Conservation (phyloP, 257 asterid species). For the Gardenia jasminoides region DNA sequence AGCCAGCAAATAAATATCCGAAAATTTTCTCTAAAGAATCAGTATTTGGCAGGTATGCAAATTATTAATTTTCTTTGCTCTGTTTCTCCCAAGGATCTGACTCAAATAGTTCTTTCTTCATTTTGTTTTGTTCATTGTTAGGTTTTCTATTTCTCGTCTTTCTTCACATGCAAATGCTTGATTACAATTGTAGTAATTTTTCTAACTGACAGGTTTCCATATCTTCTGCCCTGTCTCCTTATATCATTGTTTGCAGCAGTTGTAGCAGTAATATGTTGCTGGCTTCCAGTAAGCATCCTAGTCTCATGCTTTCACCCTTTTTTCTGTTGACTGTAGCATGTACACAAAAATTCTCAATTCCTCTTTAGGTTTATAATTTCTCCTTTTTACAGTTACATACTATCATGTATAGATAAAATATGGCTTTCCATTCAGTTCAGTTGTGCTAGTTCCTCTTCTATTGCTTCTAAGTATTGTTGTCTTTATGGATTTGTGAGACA, state of each 20-base stretch:
- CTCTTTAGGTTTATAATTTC: too few species aligned
- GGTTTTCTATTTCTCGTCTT: neutral
- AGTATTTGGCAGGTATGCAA: constrained; percentile 54
- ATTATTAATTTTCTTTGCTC: neutral
- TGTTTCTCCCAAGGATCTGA: constrained; percentile 1
- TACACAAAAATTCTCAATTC: too few species aligned
- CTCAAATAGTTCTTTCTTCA: neutral
- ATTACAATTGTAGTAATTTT: neutral
- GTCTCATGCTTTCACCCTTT: neutral
- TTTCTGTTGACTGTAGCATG: too few species aligned
- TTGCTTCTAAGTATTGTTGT: neutral
- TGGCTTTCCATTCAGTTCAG: neutral
- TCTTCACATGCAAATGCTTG: constrained; percentile 7
- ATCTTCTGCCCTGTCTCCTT: constrained; percentile 68
- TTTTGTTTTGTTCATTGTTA: neutral
- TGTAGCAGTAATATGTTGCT: constrained; percentile 49
- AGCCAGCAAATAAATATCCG: constrained; percentile 88
- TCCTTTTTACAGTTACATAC: neutral
- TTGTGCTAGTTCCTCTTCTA: neutral
- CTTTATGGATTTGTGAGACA: neutral
- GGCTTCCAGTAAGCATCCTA: constrained; percentile 71
- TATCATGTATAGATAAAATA: neutral
- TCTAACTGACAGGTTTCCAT: constrained; percentile 59
- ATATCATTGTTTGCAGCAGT: constrained; percentile 49
- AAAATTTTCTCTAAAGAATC: constrained; percentile 54